Evolutionary conservation across 106 monocot species (phyloP), one percentile per base, ranked within the genome.

Genomic region (Dioscorea zingiberensis): DNA sequence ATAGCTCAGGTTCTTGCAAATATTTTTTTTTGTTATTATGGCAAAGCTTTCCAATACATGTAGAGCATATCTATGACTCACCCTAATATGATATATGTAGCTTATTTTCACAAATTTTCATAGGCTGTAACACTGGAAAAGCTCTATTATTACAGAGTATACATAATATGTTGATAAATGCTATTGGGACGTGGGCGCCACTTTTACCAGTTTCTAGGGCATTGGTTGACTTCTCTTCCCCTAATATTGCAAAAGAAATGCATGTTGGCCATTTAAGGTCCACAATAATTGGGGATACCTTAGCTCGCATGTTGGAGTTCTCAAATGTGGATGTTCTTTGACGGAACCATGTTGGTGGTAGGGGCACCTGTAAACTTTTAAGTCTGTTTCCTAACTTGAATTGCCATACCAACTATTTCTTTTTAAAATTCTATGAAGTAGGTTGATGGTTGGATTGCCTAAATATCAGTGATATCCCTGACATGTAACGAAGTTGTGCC

Each of bases 211-310:
- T 92, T 59, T 63, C 63, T 16, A 86, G 62, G 63, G 89, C 81
- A n/a, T 80, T 98, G 47, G 81, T 92, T 57, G 97, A 98, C 63
- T 98, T 98, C 58, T 92, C 92, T 47, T 98, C 97, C 7, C 97
- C 97, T 4, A 98, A 98, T 76, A 93, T 98, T 76, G 97, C 97
- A 18, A 98, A 98, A 68, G 97, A 98, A 80, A 98, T 98, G 97
- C 97, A 98, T 84, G 97, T 98, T 49, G 97, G 97, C 5, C 81
- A 98, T 75, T 72, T 98, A 67, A 92, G 97, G 62, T 98, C 97
- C 7, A 98, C 97, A 3, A 89, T 98, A 16, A 93, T 98, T 73
- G 97, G 97, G 59, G 97, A 98, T 60, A 86, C 92, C 59, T 49
- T 98, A 25, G 76, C 97, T 69, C 81, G 88, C 18, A 98, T 98